Evolutionary conservation across 306 rosid species (phyloP), one percentile per base, ranked within the genome.

Genomic region (Cucumis hystrix): DNA sequence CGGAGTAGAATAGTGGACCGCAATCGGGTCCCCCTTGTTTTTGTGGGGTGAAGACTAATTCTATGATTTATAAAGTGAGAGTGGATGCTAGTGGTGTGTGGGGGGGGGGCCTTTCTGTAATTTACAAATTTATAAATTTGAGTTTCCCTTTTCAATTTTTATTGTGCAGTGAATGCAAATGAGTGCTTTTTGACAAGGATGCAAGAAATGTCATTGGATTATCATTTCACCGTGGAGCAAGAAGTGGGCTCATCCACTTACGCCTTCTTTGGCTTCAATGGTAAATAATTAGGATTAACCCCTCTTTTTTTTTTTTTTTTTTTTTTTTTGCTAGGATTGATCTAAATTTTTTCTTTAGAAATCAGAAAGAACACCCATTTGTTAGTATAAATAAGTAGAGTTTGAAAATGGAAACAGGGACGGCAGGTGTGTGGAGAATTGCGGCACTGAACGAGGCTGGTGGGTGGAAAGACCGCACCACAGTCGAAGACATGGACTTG

Each of bases 151-250:
- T 59, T 59, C 3, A 58, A 47, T 8, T 37, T 18, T 4, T 30
- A 4, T 65, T 40, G 11, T 20, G 30, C 89, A 89, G 92, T 89
- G 79, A 89, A 89, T 65, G 79, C 92, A 11, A 51, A 85, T 47
- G 90, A 87, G 78, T 89, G 90, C 76, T 76, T 87, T 86, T 83
- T 89, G 90, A 89, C 92, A 4, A 87, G 92, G 66, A 89, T 89
- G 85, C 95, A 90, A 86, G 90, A 90, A 82, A 90, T 90, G 95
- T 88, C 95, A 39, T 76, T 90, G 82, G 89, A 90, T 83, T 90
- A 88, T 86, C 95, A 90, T 88, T 90, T 90, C 49, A 90, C 92
- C 0, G 95, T 90, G 20, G 92, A 88, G 80, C 92, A 89, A 79
- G 90, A 89, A 87, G 92, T 87, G 47, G 92, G 92, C 8, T 89